Conservation (phyloP, 306 rosid genomes). For the Glycine soja region DNA sequence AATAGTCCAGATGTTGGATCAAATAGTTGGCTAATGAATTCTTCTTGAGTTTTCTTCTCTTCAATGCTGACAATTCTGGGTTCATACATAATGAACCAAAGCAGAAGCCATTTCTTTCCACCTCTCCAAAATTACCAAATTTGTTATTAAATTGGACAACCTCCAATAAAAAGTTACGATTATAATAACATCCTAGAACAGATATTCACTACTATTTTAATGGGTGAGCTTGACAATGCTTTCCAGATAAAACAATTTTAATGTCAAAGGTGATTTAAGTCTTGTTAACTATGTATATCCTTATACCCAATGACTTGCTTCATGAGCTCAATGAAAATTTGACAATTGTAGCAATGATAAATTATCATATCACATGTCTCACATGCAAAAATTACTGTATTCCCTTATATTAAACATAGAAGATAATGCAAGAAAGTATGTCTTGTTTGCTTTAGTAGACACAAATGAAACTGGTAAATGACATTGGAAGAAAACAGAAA, state of each 20-base stretch:
- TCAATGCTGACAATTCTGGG: conserved; percentile 49
- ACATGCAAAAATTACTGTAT: too few relatives aligned
- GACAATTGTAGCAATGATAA: background rate
- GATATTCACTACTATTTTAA: conserved; percentile 13
- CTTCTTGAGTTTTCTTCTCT: conserved; percentile 55
- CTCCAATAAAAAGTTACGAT: too few relatives aligned
- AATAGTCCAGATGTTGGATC: conserved; percentile 64
- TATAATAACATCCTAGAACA: background rate
- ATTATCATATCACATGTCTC: too few relatives aligned
- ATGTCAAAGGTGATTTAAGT: conserved; percentile 4
- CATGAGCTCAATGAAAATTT: background rate
- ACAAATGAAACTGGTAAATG: background rate
- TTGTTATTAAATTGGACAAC: too few relatives aligned
- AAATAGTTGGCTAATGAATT: conserved; percentile 60
- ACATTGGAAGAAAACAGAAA: conserved; percentile 17
- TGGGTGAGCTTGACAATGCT: conserved; percentile 9
- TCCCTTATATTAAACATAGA: too few relatives aligned
- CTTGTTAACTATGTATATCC: background rate
- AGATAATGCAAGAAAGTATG: too few relatives aligned
- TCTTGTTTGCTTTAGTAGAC: too few relatives aligned
- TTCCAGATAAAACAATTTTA: background rate
- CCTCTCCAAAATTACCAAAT: conserved; percentile 36
- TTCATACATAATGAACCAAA: conserved; percentile 30
- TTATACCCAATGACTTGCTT: conserved; percentile 16
- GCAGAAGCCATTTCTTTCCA: background rate